Evolutionary conservation across 2,329 filamentous ascomycete genomes (phyloP), one percentile per base, ranked within the genome.

Genomic region (Biscogniauxia marginata): DNA sequence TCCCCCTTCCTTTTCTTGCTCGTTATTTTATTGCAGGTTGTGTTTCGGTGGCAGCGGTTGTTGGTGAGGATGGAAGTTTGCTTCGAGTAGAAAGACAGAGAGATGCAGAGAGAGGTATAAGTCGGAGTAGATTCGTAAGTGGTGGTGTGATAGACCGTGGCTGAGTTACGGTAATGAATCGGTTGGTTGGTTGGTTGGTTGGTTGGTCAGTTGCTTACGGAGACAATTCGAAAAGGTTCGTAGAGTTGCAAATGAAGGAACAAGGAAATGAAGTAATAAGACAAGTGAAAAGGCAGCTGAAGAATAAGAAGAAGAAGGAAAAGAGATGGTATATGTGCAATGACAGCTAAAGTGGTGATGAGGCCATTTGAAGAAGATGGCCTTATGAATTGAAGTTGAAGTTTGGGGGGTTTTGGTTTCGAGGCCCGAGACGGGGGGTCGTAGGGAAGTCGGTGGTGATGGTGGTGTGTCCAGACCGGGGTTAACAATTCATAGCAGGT

Each of bases 321-420:
- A 52, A 44, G 44, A 21, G 11, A 20, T 25, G 56, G 44, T 24
- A 34, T 49, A 56, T 47, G 21, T n/a, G 13, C 30, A 16, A 16
- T 39, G 13, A 39, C 30, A 39, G 30, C n/a, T 60, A 11, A 39
- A 39, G 52, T 55, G 25, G 50, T 55, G 49, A 46, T 57, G 43
- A 50, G 39, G 57, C 59, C 59, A 62, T 39, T 60, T 54, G 54
- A 52, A 60, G 39, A 47, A 54, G 52, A 63, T 46, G 24, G 49
- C 46, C 49, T 45, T 48, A 39, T 39, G 34, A 55, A 43, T 56
- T 50, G 53, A 54, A 50, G 39, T 49, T n/a, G 25, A 22, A 39
- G 49, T 39, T 51, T 24, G 25, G 24, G 19, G 21, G 21, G n/a
- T n/a, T n/a, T n/a, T 8, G 11, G 49, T 20, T 21, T n/a, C 11